Conservation (phyloP, 164 flowering plant genomes). For the Aristolochia contorta region DNA sequence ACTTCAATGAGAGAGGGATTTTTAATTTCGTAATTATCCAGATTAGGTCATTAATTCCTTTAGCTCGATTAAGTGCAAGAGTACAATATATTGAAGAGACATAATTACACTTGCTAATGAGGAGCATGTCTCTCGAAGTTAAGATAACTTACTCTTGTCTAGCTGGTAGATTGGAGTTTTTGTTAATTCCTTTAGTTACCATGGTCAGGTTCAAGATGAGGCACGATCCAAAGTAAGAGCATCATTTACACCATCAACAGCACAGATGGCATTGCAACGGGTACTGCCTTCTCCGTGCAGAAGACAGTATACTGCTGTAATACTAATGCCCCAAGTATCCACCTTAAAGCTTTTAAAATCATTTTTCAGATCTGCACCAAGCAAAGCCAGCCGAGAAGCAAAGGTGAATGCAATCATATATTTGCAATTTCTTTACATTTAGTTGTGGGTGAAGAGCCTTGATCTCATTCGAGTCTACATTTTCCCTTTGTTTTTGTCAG, state of each 20-base stretch:
- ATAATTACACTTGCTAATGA: too few species aligned
- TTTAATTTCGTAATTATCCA: too few species aligned
- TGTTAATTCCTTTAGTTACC: too few species aligned
- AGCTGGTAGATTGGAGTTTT: too few species aligned
- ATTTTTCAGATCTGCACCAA: conserved; percentile 18
- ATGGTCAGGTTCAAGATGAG: conserved; percentile 64
- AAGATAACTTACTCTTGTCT: too few species aligned
- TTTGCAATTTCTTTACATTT: not conserved
- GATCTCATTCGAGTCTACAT: not conserved
- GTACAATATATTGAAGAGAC: too few species aligned
- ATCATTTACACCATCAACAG: conserved; percentile 49
- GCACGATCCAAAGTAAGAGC: conserved; percentile 59
- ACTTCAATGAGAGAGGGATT: too few species aligned
- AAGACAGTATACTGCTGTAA: conserved; percentile 72
- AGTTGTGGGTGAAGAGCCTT: too few species aligned
- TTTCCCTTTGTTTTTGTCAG: conserved; percentile 23
- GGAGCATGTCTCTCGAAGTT: too few species aligned
- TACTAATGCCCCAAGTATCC: conserved; percentile 67
- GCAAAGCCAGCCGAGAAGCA: conserved; percentile 29
- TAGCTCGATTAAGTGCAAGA: too few species aligned
- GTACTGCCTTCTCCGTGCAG: conserved; percentile 77
- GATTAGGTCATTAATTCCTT: too few species aligned
- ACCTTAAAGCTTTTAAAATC: conserved; percentile 30
- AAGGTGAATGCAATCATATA: conserved; percentile 35
- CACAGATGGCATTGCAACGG: conserved; percentile 53